Percentiles rank a stretch among this genome's conserved stretches.
Evolutionary conservation across 2,329 filamentous ascomycete genomes (phyloP).

Genomic region (Neurospora crassa): DNA sequence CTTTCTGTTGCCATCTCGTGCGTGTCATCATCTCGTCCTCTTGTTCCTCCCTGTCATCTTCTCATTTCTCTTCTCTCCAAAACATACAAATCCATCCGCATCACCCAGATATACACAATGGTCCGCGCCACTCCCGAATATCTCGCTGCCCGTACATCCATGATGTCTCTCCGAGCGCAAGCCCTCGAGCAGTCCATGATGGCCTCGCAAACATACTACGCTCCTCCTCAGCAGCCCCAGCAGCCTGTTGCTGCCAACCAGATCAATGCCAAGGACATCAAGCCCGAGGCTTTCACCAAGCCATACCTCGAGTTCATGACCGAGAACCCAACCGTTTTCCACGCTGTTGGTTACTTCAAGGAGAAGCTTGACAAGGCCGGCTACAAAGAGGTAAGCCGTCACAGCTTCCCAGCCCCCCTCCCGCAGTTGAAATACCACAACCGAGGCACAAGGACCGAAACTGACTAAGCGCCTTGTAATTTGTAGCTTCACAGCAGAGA

Average conservation of each 20-base stretch:
- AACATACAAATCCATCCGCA: neutral
- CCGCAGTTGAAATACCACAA: neutral
- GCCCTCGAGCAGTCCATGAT: constrained; percentile 23
- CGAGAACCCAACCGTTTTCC: constrained; percentile 87
- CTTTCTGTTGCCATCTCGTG: neutral
- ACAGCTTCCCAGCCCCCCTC: neutral
- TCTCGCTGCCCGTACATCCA: constrained; percentile 33
- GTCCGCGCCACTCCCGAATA: constrained; percentile 35
- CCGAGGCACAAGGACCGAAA: neutral
- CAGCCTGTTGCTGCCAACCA: constrained; percentile 12
- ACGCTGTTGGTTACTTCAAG: constrained; percentile 73
- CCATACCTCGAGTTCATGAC: constrained; percentile 84
- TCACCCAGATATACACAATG: constrained; percentile 23
- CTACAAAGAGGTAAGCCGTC: constrained; percentile 53
- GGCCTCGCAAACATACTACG: neutral
- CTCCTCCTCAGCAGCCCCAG: constrained; percentile 21
- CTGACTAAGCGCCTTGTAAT: neutral
- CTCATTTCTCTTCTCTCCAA: neutral
- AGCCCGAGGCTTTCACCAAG: constrained; percentile 61
- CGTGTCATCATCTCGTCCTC: neutral
- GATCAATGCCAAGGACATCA: constrained; percentile 23
- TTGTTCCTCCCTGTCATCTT: neutral
- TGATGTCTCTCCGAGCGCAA: constrained; percentile 34
- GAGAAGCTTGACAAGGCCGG: constrained; percentile 61
- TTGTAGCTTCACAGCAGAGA: constrained; percentile 65